Evolutionary conservation across 2,329 filamentous ascomycete species (phyloP).

Genomic region (Davidsoniella eucalypti): DNA sequence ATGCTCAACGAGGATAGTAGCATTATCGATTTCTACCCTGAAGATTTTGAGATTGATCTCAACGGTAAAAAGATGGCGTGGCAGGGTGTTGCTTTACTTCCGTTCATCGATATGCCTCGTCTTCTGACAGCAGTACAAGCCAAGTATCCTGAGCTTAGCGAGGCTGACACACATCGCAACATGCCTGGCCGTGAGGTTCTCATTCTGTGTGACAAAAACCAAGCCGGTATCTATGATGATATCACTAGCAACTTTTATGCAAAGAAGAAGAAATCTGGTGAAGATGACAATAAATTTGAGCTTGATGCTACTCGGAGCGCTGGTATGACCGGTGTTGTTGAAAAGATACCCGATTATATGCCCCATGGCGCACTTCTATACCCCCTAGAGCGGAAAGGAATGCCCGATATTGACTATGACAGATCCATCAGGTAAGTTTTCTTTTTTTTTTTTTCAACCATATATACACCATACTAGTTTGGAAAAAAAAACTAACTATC

Average conservation of each 20-base stretch:
- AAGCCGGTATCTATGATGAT: constrained; percentile 58
- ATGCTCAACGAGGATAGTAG: constrained; percentile 81
- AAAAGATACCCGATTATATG: constrained; percentile 69
- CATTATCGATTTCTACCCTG: constrained; percentile 95
- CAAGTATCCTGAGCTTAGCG: constrained; percentile 63
- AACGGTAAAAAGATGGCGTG: constrained; percentile 98
- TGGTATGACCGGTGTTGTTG: constrained; percentile 63
- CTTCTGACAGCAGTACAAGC: constrained; percentile 67
- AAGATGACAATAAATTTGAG: constrained; percentile 43
- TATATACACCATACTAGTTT: background rate
- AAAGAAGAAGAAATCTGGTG: constrained; percentile 47
- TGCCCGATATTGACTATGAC: constrained; percentile 71
- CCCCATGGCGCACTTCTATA: constrained; percentile 70
- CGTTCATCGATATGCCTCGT: constrained; percentile 88
- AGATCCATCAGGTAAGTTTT: constrained; percentile 54
- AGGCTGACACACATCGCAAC: constrained; percentile 66
- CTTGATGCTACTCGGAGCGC: constrained; percentile 61
- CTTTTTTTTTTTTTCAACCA: background rate
- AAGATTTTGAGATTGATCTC: constrained; percentile 80
- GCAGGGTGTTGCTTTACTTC: constrained; percentile 86
- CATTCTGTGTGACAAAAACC: constrained; percentile 67
- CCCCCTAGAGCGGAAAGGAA: constrained; percentile 52
- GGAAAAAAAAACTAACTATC: constrained; percentile 17
- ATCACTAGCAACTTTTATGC: constrained; percentile 78
- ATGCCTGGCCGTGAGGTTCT: constrained; percentile 64